Base-by-base conservation (phyloP, 2,329 filamentous ascomycete genomes). In the Scolecobasidium constrictum region DNA sequence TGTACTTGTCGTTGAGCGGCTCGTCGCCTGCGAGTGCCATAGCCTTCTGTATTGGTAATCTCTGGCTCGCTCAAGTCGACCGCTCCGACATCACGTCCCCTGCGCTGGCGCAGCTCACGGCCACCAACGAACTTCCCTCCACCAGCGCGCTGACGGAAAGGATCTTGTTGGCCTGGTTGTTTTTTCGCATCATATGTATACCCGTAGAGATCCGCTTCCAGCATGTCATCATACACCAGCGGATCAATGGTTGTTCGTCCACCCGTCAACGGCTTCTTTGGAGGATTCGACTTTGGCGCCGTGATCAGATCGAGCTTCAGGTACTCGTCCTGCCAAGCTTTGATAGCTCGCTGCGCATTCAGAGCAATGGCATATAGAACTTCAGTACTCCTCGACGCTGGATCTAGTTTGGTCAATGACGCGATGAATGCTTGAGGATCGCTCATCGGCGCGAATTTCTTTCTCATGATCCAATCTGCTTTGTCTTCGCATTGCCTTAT, bases 181-280 rank as follows among this genome's bases (percentile, higher is more conserved):
- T 66, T 68, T 50, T 71, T 71, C 0, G 69, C 56, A 47, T 75
- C 72, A 53, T 73, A 73, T 23, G 64, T 66, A 54, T 78, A 79
- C 43, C 73, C 72, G 52, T 79, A 80, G 0, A 80, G 58, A 45
- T 70, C 68, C 1, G 75, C 68, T 58, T 79, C 75, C 49, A 77
- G 77, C 56, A 70, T 70, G 49, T 76, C 75, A 51, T 77, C 74
- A 47, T 67, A 77, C 3, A 73, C 54, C n/a, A 61, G 56, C 4
- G 60, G 58, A 11, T 65, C 59, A 19, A 68, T 52, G 9, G 72
- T 68, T 16, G 62, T 55, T 16, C 67, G 61, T 11, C 66, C 67
- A 16, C 68, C 68, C 44, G 66, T 67, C 21, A 63, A 65, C 5
- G 69, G 63, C 47, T 73, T 72, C 46, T 73, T 70, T 3, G 71